Conservation (phyloP, 2,329 filamentous ascomycete species). For the Cercospora sp. region DNA sequence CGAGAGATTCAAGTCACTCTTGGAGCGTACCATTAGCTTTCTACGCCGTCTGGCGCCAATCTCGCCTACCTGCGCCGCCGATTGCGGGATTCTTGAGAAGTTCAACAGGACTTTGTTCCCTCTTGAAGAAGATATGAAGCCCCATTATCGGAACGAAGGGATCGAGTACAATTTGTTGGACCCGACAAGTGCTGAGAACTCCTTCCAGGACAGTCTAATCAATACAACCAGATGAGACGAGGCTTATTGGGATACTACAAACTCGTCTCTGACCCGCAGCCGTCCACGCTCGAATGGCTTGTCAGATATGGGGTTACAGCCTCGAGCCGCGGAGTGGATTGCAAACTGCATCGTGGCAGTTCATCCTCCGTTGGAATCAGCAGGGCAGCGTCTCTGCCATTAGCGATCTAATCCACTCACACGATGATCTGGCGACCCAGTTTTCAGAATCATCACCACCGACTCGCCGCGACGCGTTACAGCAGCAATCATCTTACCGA, state of each 20-base stretch:
- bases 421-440: background rate
- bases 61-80: slow-evolving; percentile 71
- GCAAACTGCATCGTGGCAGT: background rate
- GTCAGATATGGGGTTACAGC: background rate
- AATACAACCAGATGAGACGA: background rate
- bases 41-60: slow-evolving; percentile 68
- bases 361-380: background rate
- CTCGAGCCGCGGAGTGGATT: background rate
- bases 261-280: background rate
- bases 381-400: background rate
- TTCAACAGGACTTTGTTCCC: slow-evolving; percentile 45
- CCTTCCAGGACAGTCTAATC: slow-evolving; percentile 25
- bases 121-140: slow-evolving; percentile 22
- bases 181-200: slow-evolving; percentile 29
- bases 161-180: slow-evolving; percentile 16
- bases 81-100: slow-evolving; percentile 70
- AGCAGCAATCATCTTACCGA: background rate
- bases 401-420: background rate
- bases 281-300: background rate
- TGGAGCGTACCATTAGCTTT: slow-evolving; percentile 74
- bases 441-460: background rate
- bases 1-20: slow-evolving; percentile 59
- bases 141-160: slow-evolving; percentile 32
- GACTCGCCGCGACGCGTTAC: background rate
- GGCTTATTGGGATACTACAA: background rate